Base-by-base conservation (phyloP, 2,329 filamentous ascomycete genomes). In the Apiospora aurea region DNA sequence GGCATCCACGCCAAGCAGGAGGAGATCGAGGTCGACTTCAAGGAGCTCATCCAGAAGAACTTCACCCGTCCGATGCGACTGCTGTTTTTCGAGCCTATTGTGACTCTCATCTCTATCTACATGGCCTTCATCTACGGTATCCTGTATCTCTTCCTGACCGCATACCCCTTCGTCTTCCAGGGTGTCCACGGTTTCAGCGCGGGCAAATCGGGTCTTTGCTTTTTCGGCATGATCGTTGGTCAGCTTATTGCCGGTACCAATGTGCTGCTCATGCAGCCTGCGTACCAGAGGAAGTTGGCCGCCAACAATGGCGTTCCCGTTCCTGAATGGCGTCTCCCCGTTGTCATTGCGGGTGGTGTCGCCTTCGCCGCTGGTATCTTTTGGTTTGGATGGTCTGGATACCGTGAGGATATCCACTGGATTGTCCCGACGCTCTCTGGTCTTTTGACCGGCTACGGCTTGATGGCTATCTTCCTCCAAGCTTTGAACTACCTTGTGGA, bases 101-200 rank as follows among this genome's bases (percentile, higher is more conserved):
- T 94, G 71, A 84, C 89, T 0, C 82, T 91, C 13, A 82, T 94
- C 29, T 92, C 91, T 49, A 83, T 94, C 71, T 94, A 94, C 82
- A 92, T 92, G 85, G 88, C 91, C 57, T 94, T 94, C 81, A 90
- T 93, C 80, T 95, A 95, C 78, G 92, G 87, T 7, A 71, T 80
- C 13, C 88, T 97, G 0, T 97, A 96, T 78, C 90, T 96, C 38
- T 96, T 96, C 84, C 86, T 97, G 70, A 95, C 94, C 0, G 93
- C 94, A 0, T 97, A 97, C 77, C 92, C 93, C 0, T 88, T 96
- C 64, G 92, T 97, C 67, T 97, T 96, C 83, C 85, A 92, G 73
- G 85, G 87, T 41, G 86, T 95, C 5, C 92, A 97, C 80, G 87
- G 88, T 75, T 92, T 96, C 84, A 89, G 83, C 46, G 78, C 87